Evolutionary conservation across 768 basidiomycete genomes (phyloP).

Genomic region (Leccinum boreale): DNA sequence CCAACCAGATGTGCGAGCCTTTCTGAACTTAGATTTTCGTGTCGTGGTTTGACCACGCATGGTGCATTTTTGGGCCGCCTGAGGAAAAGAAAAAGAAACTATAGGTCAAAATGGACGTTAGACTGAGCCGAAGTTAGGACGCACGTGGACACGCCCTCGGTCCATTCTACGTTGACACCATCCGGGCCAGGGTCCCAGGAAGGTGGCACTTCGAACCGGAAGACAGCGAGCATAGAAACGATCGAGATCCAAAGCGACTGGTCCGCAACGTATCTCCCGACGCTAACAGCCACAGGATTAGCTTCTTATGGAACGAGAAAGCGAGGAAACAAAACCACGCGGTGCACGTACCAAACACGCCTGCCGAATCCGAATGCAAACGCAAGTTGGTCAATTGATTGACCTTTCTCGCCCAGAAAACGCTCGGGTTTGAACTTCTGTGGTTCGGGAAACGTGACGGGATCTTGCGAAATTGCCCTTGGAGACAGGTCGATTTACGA

Average conservation of each 20-base stretch:
- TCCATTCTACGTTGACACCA: constrained; percentile 19
- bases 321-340: not conserved
- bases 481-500: not conserved
- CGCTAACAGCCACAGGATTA: constrained; percentile 24
- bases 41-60: constrained; percentile 11
- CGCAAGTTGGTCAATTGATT: constrained; percentile 10
- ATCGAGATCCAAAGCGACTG: constrained; percentile 33
- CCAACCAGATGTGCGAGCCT: constrained; percentile 11
- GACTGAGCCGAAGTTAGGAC: not conserved
- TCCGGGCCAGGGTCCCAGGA: constrained; percentile 18
- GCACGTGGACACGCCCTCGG: constrained; percentile 17
- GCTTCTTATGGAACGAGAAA: too few relatives aligned
- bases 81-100: not conserved
- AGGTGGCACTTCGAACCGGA: constrained; percentile 10
- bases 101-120: not conserved
- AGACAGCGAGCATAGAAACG: constrained; percentile 18
- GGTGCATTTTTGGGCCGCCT: constrained; percentile 14
- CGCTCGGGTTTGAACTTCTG: constrained; percentile 38
- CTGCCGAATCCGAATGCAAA: constrained; percentile 42
- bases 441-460: constrained; percentile 37
- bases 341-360: constrained; percentile 18
- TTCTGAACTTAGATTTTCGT: constrained; percentile 4
- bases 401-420: constrained; percentile 16
- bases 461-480: constrained; percentile 37
- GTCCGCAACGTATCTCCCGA: constrained; percentile 42